Percentiles rank a stretch among this genome's conserved stretches.
These are phyloP conservation scores for Candida glucosophila DNA, from an alignment of 1,139 yeast genomes.

Conservation along the genomic window DNA sequence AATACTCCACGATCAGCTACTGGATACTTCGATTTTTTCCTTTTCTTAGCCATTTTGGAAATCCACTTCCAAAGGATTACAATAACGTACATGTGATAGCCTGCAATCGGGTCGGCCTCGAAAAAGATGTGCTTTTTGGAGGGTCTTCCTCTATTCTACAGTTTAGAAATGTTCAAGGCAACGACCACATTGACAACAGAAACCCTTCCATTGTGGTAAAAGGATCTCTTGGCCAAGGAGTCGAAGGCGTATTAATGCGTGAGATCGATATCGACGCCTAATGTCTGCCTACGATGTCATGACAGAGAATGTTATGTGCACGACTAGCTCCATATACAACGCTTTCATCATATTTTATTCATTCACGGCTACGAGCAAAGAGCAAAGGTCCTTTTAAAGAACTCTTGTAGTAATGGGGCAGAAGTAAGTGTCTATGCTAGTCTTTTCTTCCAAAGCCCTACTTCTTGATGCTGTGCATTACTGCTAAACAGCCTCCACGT, in stretches of 20 bases:
- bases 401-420: no score
- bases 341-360: no score
- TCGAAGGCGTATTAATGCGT: slow-evolving; percentile 52
- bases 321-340: no score
- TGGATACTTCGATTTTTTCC: slow-evolving; percentile 75
- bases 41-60: slow-evolving; percentile 37
- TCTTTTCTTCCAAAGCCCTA: no score
- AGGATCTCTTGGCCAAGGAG: slow-evolving; percentile 52
- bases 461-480: no score
- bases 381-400: no score
- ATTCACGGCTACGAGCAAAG: no score
- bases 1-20: slow-evolving; percentile 30
- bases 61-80: slow-evolving; percentile 16
- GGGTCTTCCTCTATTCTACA: slow-evolving; percentile 58
- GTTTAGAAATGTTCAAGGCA: slow-evolving; percentile 24
- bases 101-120: slow-evolving; percentile 72
- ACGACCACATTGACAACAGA: slow-evolving; percentile 14
- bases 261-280: slow-evolving; percentile 38
- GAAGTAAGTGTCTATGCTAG: no score
- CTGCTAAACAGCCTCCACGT: no score
- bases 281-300: no score
- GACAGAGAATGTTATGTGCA: no score
- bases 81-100: slow-evolving; percentile 32
- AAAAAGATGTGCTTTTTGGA: slow-evolving; percentile 60
- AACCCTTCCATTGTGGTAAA: slow-evolving; percentile 45